These are phyloP conservation scores for Styphnolobium japonicum DNA, from an alignment of 306 rosid species.

Conservation along the genomic window DNA sequence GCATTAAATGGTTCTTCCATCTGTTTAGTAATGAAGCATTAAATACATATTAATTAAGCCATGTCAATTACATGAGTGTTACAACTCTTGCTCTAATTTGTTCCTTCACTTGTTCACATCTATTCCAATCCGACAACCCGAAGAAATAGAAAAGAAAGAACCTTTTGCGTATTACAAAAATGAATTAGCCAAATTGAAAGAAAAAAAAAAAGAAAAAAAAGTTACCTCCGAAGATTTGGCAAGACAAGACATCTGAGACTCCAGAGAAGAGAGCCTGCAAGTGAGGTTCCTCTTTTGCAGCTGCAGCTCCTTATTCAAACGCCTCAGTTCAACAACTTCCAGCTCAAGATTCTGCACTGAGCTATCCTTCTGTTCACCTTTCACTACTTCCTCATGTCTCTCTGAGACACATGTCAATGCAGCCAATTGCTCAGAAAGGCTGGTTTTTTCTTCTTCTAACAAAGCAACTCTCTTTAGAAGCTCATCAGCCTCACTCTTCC, in stretches of 20 bases:
- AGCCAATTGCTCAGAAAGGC: slow-evolving; percentile 54
- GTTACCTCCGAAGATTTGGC: slow-evolving; percentile 69
- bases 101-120: background rate
- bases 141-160: background rate
- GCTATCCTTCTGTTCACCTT: slow-evolving; percentile 34
- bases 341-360: slow-evolving; percentile 52
- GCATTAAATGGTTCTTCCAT: too few species aligned
- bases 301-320: slow-evolving; percentile 90
- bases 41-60: background rate
- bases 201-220: background rate
- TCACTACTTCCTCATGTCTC: slow-evolving; percentile 40
- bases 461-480: slow-evolving; percentile 45
- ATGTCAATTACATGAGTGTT: background rate
- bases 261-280: slow-evolving; percentile 67
- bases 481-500: slow-evolving; percentile 51
- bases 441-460: slow-evolving; percentile 64
- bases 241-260: slow-evolving; percentile 60
- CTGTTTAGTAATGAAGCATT: background rate
- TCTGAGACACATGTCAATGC: slow-evolving; percentile 35
- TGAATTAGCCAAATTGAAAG: background rate
- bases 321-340: slow-evolving; percentile 85
- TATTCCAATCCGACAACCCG: background rate
- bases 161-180: background rate
- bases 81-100: background rate
- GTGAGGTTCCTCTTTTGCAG: slow-evolving; percentile 84